Evolutionary conservation across 2,329 filamentous ascomycete species (phyloP).

Genomic region (Xylariaceae sp.): DNA sequence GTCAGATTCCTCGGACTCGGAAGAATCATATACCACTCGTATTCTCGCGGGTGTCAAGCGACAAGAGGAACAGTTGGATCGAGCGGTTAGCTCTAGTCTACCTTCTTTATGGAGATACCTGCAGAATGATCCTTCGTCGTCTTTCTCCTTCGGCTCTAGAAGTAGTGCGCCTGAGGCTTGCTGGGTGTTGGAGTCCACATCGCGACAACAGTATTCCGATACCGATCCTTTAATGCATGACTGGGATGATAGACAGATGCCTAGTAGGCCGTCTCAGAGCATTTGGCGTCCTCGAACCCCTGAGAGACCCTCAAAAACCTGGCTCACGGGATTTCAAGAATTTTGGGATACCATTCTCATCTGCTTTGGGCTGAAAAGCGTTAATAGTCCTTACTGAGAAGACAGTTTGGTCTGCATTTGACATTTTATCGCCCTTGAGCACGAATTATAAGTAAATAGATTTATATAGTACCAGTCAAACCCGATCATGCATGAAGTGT

Average conservation of each 20-base stretch:
- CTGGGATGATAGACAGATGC: no score
- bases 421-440: no score
- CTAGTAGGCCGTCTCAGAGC: neutral
- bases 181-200: no score
- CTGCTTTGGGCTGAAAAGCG: conserved; percentile 14
- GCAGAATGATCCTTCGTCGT: neutral
- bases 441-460: no score
- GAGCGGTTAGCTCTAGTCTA: conserved; percentile 16
- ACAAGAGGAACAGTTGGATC: conserved; percentile 9
- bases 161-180: neutral
- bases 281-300: neutral
- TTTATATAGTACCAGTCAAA: no score
- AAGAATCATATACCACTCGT: conserved; percentile 14
- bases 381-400: conserved; percentile 8
- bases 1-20: conserved; percentile 18
- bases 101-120: neutral
- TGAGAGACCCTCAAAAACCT: neutral
- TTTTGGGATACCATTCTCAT: conserved; percentile 7
- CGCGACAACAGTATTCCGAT: neutral
- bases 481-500: no score
- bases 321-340: neutral
- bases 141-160: neutral
- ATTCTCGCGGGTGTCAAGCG: neutral
- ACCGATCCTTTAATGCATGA: neutral
- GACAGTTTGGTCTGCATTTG: neutral